phyloP scores from a whole-genome alignment of 2,329 filamentous ascomycete genomes.

The Pestalotiopsis fici region DNA sequence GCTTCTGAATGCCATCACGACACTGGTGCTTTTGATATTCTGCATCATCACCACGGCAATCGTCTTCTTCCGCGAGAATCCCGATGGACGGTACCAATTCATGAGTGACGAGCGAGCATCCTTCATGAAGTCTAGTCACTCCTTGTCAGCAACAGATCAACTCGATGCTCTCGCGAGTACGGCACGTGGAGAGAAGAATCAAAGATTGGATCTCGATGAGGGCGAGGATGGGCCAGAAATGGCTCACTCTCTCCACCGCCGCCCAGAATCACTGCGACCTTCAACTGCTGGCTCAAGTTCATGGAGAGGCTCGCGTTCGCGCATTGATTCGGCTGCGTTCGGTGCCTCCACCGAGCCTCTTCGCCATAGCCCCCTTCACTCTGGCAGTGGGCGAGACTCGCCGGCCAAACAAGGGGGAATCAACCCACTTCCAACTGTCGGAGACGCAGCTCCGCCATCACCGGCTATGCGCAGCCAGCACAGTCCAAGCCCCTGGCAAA shows the following conservation, averaged over 20 bases:
- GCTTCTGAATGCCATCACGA: constrained; percentile 81
- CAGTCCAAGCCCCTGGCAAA: constrained; percentile 50
- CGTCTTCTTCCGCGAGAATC: constrained; percentile 88
- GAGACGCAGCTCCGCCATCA: constrained; percentile 17
- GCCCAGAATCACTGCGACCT: constrained; percentile 33
- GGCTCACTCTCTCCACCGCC: constrained; percentile 53
- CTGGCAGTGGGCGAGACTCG: not conserved
- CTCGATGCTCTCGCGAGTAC: constrained; percentile 88
- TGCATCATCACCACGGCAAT: constrained; percentile 73
- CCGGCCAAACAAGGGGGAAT: not conserved
- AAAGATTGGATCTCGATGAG: constrained; percentile 61
- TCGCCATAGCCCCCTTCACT: not conserved
- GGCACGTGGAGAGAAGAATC: constrained; percentile 76
- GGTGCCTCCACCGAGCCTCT: not conserved
- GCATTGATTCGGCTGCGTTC: constrained; percentile 11
- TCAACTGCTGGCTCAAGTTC: constrained; percentile 19
- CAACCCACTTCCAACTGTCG: not conserved
- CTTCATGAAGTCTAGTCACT: constrained; percentile 94
- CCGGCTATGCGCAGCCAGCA: constrained; percentile 41
- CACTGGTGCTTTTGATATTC: constrained; percentile 79
- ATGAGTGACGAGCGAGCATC: constrained; percentile 96
- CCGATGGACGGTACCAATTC: constrained; percentile 90
- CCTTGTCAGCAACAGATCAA: constrained; percentile 76
- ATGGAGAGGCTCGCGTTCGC: constrained; percentile 33
- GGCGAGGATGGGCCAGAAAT: constrained; percentile 72